Evolutionary conservation across 768 basidiomycete genomes (phyloP), one percentile per base, ranked within the genome.

Genomic region (Collybiopsis luxurians): DNA sequence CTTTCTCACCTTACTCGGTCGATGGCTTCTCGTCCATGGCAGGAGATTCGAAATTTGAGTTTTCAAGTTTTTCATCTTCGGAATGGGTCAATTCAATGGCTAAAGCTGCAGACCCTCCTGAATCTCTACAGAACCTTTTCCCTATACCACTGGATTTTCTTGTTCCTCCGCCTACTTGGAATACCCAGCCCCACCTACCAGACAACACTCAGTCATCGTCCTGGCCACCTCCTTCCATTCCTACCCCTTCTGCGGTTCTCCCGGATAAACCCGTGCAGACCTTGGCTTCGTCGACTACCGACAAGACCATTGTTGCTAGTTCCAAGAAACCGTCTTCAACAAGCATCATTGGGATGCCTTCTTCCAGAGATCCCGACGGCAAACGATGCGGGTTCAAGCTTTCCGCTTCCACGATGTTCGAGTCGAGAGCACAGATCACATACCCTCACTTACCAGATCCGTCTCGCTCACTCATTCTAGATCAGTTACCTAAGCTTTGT

Each of bases 401-500:
- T 42, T 57, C 63, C 10, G 40, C 61, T 1, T 56, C 65, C 12
- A 60, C 67, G 6, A 55, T 67, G 30, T 52, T 61, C 40, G 54
- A 56, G n/a, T 38, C 60, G 17, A 27, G 27, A 65, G 60, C 42
- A 54, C 63, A 51, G 39, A 42, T 56, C 57, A 19, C 59, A 30
- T 38, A 60, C 9, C 50, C 64, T 0, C 78, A 80, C 57, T 66
- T 69, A 10, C 81, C 82, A 40, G 77, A 78, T 59, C 78, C 78
- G 4, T 69, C 76, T 2, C 73, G 79, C 13, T 81, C 83, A 1
- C 67, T 86, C 27, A 79, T 86, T 24, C 76, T 86, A 68, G 82
- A 84, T 59, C 76, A 78, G 52, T 67, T 86, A 4, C 83, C 83
- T 1, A 81, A 80, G 58, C 64, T 72, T 3, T 71, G 75, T 60